Conservation (phyloP, 805 yeast genomes). For the Hanseniaspora taiwanica region DNA sequence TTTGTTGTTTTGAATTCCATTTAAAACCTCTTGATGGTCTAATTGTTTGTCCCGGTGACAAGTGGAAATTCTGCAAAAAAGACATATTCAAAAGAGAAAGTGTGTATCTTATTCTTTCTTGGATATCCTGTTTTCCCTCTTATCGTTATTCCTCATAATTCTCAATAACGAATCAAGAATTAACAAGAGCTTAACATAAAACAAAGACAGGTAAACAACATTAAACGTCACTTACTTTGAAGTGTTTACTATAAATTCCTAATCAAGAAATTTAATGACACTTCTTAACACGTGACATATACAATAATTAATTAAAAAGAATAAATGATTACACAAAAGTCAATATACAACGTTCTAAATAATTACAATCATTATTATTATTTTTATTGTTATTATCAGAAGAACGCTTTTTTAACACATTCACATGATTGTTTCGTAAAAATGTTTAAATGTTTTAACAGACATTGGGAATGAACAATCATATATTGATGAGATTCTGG, state of each 20-base stretch:
- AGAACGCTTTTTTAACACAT: constrained; percentile 1
- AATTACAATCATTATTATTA: not conserved
- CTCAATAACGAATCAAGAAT: too few species aligned
- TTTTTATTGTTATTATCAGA: not conserved
- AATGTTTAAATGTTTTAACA: not conserved
- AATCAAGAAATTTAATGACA: too few species aligned
- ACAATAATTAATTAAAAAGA: too few species aligned
- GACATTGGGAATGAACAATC: not conserved
- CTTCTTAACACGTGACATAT: too few species aligned
- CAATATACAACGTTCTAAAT: not conserved
- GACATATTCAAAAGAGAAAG: not conserved
- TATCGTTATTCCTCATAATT: too few species aligned
- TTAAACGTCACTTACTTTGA: too few species aligned
- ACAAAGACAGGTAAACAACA: too few species aligned
- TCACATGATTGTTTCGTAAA: not conserved
- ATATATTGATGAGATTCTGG: constrained; percentile 1
- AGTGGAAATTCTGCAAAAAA: constrained; percentile 2
- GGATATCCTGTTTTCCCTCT: not conserved
- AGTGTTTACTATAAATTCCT: too few species aligned
- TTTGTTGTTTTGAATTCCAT: constrained; percentile 18
- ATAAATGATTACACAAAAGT: too few species aligned
- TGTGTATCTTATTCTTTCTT: not conserved
- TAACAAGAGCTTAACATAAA: too few species aligned
- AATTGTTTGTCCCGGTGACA: constrained; percentile 25
- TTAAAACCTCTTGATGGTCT: constrained; percentile 34